These are phyloP conservation scores for Cladosporium sp. DNA, from an alignment of 2,329 filamentous ascomycete species.

Conservation along the genomic window DNA sequence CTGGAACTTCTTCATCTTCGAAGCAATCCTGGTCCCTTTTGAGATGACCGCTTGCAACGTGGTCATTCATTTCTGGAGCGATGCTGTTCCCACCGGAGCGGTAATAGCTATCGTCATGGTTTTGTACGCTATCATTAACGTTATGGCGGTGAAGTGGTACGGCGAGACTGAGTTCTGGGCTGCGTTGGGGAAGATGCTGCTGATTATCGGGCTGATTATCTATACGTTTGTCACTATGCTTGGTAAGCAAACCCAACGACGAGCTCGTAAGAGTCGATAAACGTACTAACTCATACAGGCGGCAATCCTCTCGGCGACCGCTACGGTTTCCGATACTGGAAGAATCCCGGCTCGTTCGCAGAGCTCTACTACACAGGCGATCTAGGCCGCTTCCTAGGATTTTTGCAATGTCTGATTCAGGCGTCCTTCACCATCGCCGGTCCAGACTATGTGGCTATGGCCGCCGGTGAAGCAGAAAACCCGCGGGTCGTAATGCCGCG, in stretches of 20 bases:
- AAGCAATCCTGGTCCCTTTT: slow-evolving; percentile 50
- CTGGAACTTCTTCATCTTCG: slow-evolving; percentile 42
- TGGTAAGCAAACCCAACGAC: slow-evolving; percentile 41
- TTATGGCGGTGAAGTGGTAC: slow-evolving; percentile 73
- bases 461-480: slow-evolving; percentile 70
- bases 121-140: slow-evolving; percentile 62
- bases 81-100: slow-evolving; percentile 51
- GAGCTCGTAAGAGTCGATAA: not conserved
- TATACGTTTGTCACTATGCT: slow-evolving; percentile 84
- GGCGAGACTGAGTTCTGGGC: slow-evolving; percentile 75
- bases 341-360: slow-evolving; percentile 56
- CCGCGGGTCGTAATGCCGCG: slow-evolving; percentile 69
- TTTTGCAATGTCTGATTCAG: slow-evolving; percentile 72
- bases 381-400: slow-evolving; percentile 73
- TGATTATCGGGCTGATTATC: slow-evolving; percentile 69
- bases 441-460: slow-evolving; percentile 65
- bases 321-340: slow-evolving; percentile 72
- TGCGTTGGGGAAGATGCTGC: slow-evolving; percentile 58
- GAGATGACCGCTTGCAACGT: slow-evolving; percentile 49
- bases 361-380: slow-evolving; percentile 64
- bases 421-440: slow-evolving; percentile 69
- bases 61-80: slow-evolving; percentile 40
- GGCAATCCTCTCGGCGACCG: slow-evolving; percentile 72
- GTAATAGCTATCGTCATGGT: slow-evolving; percentile 63
- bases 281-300: slow-evolving; percentile 14